Conservation (phyloP, 352 stramenopile species). For the Blastocystis sp. region DNA sequence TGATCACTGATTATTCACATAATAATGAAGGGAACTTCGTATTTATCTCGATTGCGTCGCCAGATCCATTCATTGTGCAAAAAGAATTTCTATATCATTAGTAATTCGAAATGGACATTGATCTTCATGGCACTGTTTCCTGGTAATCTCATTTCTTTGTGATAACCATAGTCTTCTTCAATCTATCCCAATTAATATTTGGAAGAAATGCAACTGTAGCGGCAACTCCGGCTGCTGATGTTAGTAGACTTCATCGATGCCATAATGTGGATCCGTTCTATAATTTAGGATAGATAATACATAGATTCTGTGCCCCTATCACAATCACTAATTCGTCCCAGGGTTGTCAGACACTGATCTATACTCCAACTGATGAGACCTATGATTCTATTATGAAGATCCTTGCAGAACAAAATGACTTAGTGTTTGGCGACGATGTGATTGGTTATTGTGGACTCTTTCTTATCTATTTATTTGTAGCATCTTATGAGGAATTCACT, state of each 20-base stretch:
- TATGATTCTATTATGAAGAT: constrained; percentile 11
- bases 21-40: neutral
- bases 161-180: neutral
- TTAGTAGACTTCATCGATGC: too few relatives aligned
- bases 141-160: neutral
- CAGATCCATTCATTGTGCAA: neutral
- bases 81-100: constrained; percentile 10
- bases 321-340: neutral
- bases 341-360: neutral
- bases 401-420: neutral
- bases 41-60: neutral
- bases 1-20: too few relatives aligned
- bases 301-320: too few relatives aligned
- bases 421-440: neutral
- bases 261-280: too few relatives aligned
- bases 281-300: too few relatives aligned
- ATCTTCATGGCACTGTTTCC: neutral
- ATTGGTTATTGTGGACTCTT: neutral
- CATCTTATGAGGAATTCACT: neutral
- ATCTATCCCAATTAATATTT: neutral
- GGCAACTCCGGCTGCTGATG: too few relatives aligned
- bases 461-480: neutral
- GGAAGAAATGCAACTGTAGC: neutral
- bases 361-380: neutral
- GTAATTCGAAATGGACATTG: neutral